phyloP scores from a whole-genome alignment of 2,329 filamentous ascomycete genomes.

The Venturia pyrina region DNA sequence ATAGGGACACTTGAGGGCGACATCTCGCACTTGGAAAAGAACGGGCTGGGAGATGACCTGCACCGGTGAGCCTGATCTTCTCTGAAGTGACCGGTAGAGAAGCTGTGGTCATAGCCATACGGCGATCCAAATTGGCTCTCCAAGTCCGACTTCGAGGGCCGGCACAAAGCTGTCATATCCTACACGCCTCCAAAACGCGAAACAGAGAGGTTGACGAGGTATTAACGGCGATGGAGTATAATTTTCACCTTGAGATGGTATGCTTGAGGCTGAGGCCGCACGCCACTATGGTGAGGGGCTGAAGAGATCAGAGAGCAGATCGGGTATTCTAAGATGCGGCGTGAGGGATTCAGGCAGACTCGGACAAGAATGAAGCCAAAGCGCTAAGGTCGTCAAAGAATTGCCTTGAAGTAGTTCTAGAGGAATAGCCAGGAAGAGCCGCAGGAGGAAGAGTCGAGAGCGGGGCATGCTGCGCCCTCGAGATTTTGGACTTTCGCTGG shows the following conservation, averaged over 20 bases:
- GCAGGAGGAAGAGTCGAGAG: not conserved
- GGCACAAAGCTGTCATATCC: conserved; percentile 1
- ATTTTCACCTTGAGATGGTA: not conserved
- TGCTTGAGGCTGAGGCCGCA: conserved; percentile 1
- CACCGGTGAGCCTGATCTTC: conserved; percentile 20
- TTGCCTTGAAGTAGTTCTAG: not conserved
- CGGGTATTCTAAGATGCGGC: no score
- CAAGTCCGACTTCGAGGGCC: not conserved
- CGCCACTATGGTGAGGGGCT: conserved; percentile 3
- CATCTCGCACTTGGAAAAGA: not conserved
- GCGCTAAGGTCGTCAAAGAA: not conserved
- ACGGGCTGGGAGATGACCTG: not conserved
- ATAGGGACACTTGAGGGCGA: not conserved
- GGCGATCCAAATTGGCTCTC: not conserved
- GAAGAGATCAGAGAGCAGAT: not conserved
- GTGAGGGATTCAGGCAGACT: not conserved
- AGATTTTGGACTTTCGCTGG: not conserved
- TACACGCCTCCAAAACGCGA: not conserved
- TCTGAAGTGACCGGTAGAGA: not conserved
- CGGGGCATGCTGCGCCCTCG: not conserved
- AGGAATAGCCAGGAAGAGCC: not conserved
- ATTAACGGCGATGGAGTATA: not conserved
- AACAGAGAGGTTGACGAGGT: not conserved
- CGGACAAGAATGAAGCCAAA: no score
- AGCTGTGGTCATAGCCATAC: not conserved